Evolutionary conservation across 345 rosid genomes (phyloP).

Genomic region (Brassica nigra): DNA sequence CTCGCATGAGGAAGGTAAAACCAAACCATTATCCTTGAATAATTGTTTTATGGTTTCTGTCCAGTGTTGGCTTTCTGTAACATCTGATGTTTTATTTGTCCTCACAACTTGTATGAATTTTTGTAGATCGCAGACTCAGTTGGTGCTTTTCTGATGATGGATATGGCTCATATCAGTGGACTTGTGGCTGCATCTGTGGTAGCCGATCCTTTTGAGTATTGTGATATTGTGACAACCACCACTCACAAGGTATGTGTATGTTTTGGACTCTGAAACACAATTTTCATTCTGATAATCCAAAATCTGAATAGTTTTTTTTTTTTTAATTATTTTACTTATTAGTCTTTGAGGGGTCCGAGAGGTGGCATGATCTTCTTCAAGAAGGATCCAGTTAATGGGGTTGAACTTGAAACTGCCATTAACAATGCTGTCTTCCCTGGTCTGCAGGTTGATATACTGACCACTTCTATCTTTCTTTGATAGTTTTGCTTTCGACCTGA

Average conservation of each 20-base stretch:
- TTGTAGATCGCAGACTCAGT: slow-evolving; percentile 85
- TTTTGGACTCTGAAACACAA: background rate
- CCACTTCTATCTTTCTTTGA: slow-evolving; percentile 1
- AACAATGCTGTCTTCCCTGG: slow-evolving; percentile 98
- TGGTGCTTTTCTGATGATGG: slow-evolving; percentile 98
- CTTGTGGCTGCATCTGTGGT: slow-evolving; percentile 94
- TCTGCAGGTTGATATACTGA: slow-evolving; percentile 60
- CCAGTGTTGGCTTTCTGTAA: background rate
- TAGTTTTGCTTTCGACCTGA: background rate
- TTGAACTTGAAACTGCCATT: slow-evolving; percentile 76
- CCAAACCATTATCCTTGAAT: background rate
- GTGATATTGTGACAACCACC: slow-evolving; percentile 93
- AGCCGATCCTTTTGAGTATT: slow-evolving; percentile 80
- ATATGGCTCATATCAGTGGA: slow-evolving; percentile 98
- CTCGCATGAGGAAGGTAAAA: slow-evolving; percentile 87
- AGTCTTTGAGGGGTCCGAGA: slow-evolving; percentile 98
- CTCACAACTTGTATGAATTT: slow-evolving; percentile 26
- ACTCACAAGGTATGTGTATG: slow-evolving; percentile 75
- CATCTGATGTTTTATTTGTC: slow-evolving; percentile 19
- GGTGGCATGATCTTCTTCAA: slow-evolving; percentile 98
- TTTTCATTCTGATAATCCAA: background rate
- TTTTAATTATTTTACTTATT: background rate
- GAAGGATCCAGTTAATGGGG: slow-evolving; percentile 78
- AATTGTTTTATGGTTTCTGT: background rate
- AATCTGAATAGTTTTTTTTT: background rate